phyloP scores from a whole-genome alignment of 345 rosid genomes.

The Nephelium lappaceum region DNA sequence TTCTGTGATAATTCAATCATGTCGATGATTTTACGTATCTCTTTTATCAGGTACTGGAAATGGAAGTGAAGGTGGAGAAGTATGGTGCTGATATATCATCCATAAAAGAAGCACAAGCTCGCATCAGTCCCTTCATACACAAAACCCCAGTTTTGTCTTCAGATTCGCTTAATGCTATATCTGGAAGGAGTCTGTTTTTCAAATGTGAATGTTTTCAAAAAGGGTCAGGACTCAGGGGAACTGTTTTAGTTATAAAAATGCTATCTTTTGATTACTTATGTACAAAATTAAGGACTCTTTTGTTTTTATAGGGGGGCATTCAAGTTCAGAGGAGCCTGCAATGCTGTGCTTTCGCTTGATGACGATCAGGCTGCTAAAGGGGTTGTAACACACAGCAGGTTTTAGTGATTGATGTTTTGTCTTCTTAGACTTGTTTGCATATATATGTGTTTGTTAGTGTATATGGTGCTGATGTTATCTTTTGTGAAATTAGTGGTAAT shows the following conservation, averaged over 20 bases:
- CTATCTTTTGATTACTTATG: neutral
- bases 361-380: conserved; percentile 74
- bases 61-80: conserved; percentile 50
- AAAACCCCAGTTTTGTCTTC: conserved; percentile 79
- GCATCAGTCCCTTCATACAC: conserved; percentile 61
- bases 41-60: conserved; percentile 8
- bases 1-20: neutral
- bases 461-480: conserved; percentile 11
- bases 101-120: conserved; percentile 65
- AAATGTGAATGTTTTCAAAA: conserved; percentile 92
- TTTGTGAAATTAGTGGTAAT: conserved; percentile 62
- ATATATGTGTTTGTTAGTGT: neutral
- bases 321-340: conserved; percentile 93
- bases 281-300: conserved; percentile 6
- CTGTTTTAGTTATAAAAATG: neutral
- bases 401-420: neutral
- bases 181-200: conserved; percentile 70
- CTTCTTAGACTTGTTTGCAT: conserved; percentile 7
- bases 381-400: conserved; percentile 96
- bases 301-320: conserved; percentile 72
- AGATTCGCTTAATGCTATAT: conserved; percentile 58
- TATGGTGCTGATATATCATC: conserved; percentile 86
- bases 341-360: conserved; percentile 75
- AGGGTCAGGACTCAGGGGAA: too few species aligned
- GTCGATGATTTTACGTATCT: too few species aligned